A percentile compares a stretch with the other conserved stretches of the same genome.
Conservation (phyloP, 306 rosid genomes). For the Prunus mume region DNA sequence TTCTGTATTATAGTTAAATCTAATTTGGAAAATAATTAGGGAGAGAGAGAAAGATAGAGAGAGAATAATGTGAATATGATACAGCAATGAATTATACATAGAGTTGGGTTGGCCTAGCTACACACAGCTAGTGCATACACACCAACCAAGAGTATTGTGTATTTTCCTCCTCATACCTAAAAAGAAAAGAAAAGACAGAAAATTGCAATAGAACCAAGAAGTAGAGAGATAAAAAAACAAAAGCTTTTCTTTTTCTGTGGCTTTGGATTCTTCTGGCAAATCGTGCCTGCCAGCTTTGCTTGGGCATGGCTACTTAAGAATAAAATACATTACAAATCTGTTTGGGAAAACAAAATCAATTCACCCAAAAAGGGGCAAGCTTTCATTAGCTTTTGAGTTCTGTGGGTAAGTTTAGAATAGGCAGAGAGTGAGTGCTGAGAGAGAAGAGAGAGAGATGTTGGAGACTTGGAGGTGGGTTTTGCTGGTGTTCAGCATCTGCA, state of each 20-base stretch:
- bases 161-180: neutral
- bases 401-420: conserved; percentile 35
- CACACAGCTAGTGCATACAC: conserved; percentile 4
- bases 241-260: conserved; percentile 43
- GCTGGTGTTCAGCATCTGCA: conserved; percentile 60
- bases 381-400: conserved; percentile 25
- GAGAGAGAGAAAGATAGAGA: neutral
- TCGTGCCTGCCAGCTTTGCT: conserved; percentile 95
- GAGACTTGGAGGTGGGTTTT: conserved; percentile 48
- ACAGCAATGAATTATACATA: neutral
- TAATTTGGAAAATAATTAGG: neutral
- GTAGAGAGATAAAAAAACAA: neutral
- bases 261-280: conserved; percentile 74
- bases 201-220: neutral
- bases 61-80: neutral
- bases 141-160: conserved; percentile 23
- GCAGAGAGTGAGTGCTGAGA: conserved; percentile 16
- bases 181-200: conserved; percentile 4
- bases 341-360: conserved; percentile 11
- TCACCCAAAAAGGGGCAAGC: neutral
- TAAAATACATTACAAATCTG: conserved; percentile 16
- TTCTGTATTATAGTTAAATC: neutral
- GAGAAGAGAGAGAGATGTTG: conserved; percentile 37
- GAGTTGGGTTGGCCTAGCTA: neutral
- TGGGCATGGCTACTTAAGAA: conserved; percentile 40